Evolutionary conservation across 169 alveolate genomes (phyloP), one percentile per base, ranked within the genome.

Genomic region (Cryptosporidium sp.): DNA sequence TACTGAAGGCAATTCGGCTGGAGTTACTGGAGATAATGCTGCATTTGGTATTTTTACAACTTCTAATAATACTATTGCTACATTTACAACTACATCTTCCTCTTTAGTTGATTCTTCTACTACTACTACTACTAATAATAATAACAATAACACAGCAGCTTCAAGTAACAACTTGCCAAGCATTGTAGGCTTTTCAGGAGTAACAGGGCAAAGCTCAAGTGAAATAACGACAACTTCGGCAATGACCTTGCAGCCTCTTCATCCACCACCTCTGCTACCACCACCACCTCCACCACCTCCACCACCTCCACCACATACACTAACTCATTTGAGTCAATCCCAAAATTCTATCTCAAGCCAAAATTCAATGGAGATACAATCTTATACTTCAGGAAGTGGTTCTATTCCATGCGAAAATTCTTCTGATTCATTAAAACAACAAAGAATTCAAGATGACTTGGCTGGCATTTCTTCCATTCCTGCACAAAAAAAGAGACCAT

Each of bases 401-500:
- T 48, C 56, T 12, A 56, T n/a, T 16, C 37, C 29, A 1, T 21
- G 18, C 21, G n/a, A 9, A 1, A 56, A 10, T 6, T 4, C 67
- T 2, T 26, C 52, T 5, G 72, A 65, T 14, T 35, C 26, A 12
- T 7, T 4, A 37, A 65, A 33, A 37, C n/a, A 65, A 4, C 53
- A 37, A 33, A 65, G 72, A 14, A 3, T 7, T 35, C 48, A 26
- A 23, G 72, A 65, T 3, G 51, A 65, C 1, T 65, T 29, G 6
- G 52, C 1, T 7, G 29, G 51, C 0, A 9, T 14, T 18, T 33
- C 72, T 7, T 56, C 7, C 67, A 3, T 56, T n/a, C 67, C 67
- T 21, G 42, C 51, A 3, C 72, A 31, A 7, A 65, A 65, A 44
- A 65, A 65, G 72, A 31, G 72, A 31, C 72, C 72, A 31, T 16